Base-by-base conservation (phyloP, 352 stramenopile genomes). In the Globisporangium cederbergense region DNA sequence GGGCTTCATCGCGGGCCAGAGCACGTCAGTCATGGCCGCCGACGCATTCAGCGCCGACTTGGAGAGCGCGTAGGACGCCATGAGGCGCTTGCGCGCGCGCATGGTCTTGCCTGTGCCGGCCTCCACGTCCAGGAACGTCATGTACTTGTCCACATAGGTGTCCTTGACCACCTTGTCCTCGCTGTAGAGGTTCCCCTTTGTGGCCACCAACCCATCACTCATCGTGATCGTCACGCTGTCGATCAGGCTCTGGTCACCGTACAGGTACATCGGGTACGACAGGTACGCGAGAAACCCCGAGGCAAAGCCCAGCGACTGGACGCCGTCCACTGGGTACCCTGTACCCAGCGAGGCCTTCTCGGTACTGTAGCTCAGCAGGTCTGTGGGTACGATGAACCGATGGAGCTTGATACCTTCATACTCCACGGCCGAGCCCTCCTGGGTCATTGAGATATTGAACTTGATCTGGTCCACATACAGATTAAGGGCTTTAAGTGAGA, bases 201-300 rank as follows among this genome's bases (percentile, higher is more conserved):
- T 74, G 51, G 81, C 73, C 32, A 77, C 40, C 7, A 69, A 73
- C 43, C 83, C 83, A 54, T 93, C 62, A 9, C 43, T 49, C 50
- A 78, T 83, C 42, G 84, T 93, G 68, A 93, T 82, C 50, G 79
- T 62, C 18, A 93, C 74, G 11, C 36, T 62, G 3, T 75, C 66
- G 0, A 74, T 65, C 42, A 93, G 59, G 25, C 74, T 76, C 25
- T 65, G 65, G 66, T 90, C 68, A 3, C 80, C 79, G 59, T 79
- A 84, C n/a, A 93, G 62, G 62, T 79, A 93, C 62, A 89, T 67
- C 20, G 84, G 81, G 25, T 76, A 86, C 55, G 84, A 93, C 53
- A 93, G 66, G 65, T 83, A 93, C 42, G 80, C 78, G 34, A 91
- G 51, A 64, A 93, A 89, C 46, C 84, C 84, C 32, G 65, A 77